Percentiles rank a stretch among this genome's conserved stretches.
These are phyloP conservation scores for Galeopsis tetrahit DNA, from an alignment of 257 asterid species.

Conservation along the genomic window DNA sequence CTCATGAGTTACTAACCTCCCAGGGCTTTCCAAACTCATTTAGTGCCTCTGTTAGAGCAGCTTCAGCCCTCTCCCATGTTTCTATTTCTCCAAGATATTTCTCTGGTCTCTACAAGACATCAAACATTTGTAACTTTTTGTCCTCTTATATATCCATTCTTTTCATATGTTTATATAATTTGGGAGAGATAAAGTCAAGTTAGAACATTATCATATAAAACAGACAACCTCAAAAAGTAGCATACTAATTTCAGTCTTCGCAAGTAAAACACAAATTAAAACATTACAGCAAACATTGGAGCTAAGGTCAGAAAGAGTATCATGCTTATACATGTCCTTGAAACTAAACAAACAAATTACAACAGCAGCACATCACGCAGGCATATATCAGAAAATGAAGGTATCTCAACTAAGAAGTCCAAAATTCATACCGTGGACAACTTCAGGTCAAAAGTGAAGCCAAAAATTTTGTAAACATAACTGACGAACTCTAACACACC, in stretches of 20 bases:
- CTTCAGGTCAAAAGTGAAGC: conserved; percentile 94
- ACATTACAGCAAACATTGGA: not conserved
- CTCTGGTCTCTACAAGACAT: conserved; percentile 84
- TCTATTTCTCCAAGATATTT: conserved; percentile 80
- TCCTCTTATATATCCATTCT: not conserved
- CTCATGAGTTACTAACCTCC: conserved; percentile 64
- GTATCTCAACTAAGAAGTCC: not conserved
- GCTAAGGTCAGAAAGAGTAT: not conserved
- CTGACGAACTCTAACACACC: conserved; percentile 84
- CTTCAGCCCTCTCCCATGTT: conserved; percentile 92
- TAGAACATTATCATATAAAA: not conserved
- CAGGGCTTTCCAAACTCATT: conserved; percentile 93
- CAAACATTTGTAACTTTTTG: conserved; percentile 2
- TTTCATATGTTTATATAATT: conserved; percentile 14
- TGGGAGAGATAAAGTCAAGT: conserved; percentile 3
- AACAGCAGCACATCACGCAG: no score
- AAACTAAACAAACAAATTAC: no score
- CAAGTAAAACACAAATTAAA: not conserved
- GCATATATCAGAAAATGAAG: no score
- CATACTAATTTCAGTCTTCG: conserved; percentile 9
- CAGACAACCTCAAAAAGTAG: not conserved
- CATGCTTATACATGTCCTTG: no score
- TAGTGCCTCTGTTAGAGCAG: conserved; percentile 85
- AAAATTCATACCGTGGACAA: conserved; percentile 76
- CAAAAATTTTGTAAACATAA: conserved; percentile 70